A percentile compares a stretch with the other conserved stretches of the same genome.
Evolutionary conservation across 78 protist species (phyloP).

Genomic region (Planoprotostelium fungivorum): DNA sequence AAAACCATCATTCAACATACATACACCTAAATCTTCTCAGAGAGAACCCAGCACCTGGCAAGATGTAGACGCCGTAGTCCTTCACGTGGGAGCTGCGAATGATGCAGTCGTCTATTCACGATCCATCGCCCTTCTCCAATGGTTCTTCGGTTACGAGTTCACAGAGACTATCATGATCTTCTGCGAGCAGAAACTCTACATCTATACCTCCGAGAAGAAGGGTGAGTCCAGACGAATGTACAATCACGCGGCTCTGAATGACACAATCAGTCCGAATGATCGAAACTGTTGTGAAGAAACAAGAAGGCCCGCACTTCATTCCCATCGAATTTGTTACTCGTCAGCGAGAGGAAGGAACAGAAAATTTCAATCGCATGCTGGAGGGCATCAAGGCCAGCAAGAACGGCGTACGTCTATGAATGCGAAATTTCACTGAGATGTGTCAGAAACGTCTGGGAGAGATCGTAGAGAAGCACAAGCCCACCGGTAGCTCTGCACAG

Average conservation of each 20-base stretch:
- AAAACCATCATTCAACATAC: not conserved
- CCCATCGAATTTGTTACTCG: slow-evolving; percentile 2
- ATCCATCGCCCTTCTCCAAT: slow-evolving; percentile 24
- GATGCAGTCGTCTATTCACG: not conserved
- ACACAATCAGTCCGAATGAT: not conserved
- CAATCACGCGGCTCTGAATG: not conserved
- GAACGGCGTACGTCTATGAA: slow-evolving; percentile 8
- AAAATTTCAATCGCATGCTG: not conserved
- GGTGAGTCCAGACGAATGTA: slow-evolving; percentile 10
- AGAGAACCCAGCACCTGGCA: not conserved
- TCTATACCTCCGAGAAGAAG: slow-evolving; percentile 45
- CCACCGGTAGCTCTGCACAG: slow-evolving; percentile 34
- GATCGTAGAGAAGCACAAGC: slow-evolving; percentile 27
- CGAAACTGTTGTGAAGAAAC: not conserved
- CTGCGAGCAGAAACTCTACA: slow-evolving; percentile 23
- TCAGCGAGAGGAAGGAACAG: not conserved
- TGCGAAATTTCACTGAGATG: not conserved
- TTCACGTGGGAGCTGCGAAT: not conserved
- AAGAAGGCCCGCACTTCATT: not conserved
- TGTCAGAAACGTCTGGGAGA: slow-evolving; percentile 25
- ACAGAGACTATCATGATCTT: slow-evolving; percentile 64
- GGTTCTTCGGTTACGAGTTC: slow-evolving; percentile 67
- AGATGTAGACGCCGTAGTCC: not conserved
- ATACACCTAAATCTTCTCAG: not conserved
- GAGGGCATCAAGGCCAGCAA: slow-evolving; percentile 20